Evolutionary conservation across 495 filamentous ascomycete genomes (phyloP), one percentile per base, ranked within the genome.

Genomic region (Penicillium malachiteum): DNA sequence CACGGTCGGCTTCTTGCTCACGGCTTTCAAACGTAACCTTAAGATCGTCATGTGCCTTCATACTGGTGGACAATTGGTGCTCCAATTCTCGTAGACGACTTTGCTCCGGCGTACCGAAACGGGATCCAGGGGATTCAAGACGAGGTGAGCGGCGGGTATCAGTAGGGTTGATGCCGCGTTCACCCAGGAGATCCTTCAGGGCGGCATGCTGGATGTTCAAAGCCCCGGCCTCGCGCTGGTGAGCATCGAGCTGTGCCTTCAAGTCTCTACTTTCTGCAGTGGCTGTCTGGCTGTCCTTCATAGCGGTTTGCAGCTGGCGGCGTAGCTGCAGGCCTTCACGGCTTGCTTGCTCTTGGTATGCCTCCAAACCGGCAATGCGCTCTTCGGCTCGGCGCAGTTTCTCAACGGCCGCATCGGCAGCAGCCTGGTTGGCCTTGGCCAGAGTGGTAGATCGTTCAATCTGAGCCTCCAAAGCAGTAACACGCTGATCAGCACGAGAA

Each of bases 281-380:
- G 12, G 91, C 77, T 2, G 78, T 77, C 63, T 95, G 91, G 41
- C 84, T 83, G 40, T 99, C 92, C 58, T 85, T 87, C 59, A 94
- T 78, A 2, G 88, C 85, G 32, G 82, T 80, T 67, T 97, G 92
- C 50, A 99, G 81, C 63, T 96, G 92, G 68, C 92, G 84, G 33
- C 95, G 87, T 40, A 97, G 87, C 33, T 87, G 83, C 52, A 99
- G 82, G 34, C 90, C 88, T 70, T 99, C 94, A 34, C 94, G 81
- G 67, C 92, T 97, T 5, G 92, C 85, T 74, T 99, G 94, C 64
- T 97, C 93, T 73, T 99, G 94, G 67, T 96, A 96, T 2, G 90
- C 90, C 71, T 99, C 94, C 5, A 99, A 80, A 3, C 93, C 92
- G 13, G 94, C 95, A 66, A 99, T 97, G 7, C 95, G 83, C 69